A percentile compares a stretch with the other conserved stretches of the same genome.
Conservation (phyloP, 345 rosid species). For the Gossypium australe region DNA sequence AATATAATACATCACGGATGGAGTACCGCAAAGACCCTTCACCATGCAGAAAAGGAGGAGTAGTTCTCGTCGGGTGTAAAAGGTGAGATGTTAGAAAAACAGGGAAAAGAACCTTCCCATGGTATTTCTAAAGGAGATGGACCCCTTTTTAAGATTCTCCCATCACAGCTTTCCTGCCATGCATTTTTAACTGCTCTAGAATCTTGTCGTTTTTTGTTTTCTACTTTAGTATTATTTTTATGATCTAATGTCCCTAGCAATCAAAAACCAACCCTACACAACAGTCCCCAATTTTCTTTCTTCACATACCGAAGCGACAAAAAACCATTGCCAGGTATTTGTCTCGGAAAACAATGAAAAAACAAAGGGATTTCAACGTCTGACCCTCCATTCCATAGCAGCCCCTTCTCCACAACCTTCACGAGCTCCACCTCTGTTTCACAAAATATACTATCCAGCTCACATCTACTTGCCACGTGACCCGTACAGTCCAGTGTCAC, state of each 20-base stretch:
- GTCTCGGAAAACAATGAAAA: background rate
- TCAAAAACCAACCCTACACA: background rate
- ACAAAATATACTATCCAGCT: background rate
- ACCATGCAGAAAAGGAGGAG: background rate
- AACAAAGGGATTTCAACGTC: background rate
- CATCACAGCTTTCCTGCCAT: background rate
- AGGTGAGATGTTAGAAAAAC: background rate
- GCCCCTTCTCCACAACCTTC: background rate
- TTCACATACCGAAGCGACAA: background rate
- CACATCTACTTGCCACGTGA: constrained; percentile 8
- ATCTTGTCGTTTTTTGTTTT: background rate
- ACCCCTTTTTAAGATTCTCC: background rate
- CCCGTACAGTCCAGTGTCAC: background rate
- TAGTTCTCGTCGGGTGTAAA: constrained; percentile 1
- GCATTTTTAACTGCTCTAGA: background rate
- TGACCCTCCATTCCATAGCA: background rate
- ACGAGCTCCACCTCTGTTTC: background rate
- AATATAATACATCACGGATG: background rate
- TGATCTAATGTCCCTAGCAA: background rate
- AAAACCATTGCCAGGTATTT: background rate
- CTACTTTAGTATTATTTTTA: background rate
- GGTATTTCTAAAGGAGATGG: background rate
- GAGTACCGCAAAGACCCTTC: background rate
- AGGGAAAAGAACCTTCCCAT: background rate
- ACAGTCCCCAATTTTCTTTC: too few relatives aligned